Percentiles rank a stretch among this genome's conserved stretches.
These are phyloP conservation scores for Pseudotulostoma volvatum DNA, from an alignment of 495 filamentous ascomycete species.

Conservation along the genomic window DNA sequence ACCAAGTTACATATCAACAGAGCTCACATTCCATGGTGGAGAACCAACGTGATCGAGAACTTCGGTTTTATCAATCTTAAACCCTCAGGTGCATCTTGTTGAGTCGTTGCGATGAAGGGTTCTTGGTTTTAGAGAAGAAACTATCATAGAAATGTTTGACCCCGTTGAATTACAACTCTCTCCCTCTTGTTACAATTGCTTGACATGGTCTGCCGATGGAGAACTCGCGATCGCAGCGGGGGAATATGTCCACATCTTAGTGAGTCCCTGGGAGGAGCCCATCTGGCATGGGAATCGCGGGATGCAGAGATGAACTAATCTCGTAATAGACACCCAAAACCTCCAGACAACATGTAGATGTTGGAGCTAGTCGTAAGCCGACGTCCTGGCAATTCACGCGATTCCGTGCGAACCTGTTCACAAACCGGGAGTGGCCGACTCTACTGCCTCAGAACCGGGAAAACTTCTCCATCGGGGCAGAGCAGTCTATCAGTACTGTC, in stretches of 20 bases:
- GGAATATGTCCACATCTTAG: slow-evolving; percentile 41
- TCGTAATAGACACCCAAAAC: slow-evolving; percentile 2
- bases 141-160: too few relatives aligned
- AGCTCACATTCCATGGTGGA: too few relatives aligned
- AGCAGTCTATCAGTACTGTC: slow-evolving; percentile 40
- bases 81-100: too few relatives aligned
- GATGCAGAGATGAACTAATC: too few relatives aligned
- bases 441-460: slow-evolving; percentile 28
- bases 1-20: too few relatives aligned
- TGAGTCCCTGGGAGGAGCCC: too few relatives aligned
- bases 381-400: slow-evolving; percentile 21
- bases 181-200: slow-evolving; percentile 32
- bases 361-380: slow-evolving; percentile 1
- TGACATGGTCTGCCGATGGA: slow-evolving; percentile 47
- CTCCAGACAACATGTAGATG: neutral
- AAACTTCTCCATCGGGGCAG: slow-evolving; percentile 44
- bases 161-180: slow-evolving; percentile 20
- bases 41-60: too few relatives aligned
- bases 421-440: slow-evolving; percentile 33
- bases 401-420: slow-evolving; percentile 37
- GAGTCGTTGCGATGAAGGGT: too few relatives aligned
- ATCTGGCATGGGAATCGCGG: too few relatives aligned
- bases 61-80: too few relatives aligned
- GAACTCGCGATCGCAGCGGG: slow-evolving; percentile 43
- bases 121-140: too few relatives aligned